Conservation (phyloP, 768 basidiomycete species). For the Panus rudis region DNA sequence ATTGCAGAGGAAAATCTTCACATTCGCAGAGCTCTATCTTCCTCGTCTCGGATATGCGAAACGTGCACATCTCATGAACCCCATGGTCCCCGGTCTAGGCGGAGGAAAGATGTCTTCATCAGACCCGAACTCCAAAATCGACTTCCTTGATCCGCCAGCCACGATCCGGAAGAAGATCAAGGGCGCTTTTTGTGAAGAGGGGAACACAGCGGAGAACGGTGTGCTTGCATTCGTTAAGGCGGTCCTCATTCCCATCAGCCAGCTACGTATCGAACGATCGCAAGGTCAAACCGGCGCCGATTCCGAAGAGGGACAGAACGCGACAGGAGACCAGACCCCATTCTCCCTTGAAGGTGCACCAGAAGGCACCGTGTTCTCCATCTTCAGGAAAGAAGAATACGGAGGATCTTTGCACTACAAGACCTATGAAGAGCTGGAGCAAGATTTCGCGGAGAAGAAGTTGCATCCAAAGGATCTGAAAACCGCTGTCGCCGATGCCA, state of each 20-base stretch:
- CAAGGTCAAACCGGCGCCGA: constrained; percentile 38
- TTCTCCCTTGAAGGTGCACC: constrained; percentile 70
- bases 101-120: constrained; percentile 99
- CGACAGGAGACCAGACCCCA: constrained; percentile 45
- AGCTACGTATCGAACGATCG: constrained; percentile 58
- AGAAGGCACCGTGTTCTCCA: constrained; percentile 72
- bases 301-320: constrained; percentile 37
- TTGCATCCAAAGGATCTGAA: constrained; percentile 93
- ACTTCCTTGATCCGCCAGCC: constrained; percentile 87
- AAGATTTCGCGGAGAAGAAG: constrained; percentile 67
- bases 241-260: constrained; percentile 83
- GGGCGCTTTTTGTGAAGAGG: constrained; percentile 90
- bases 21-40: constrained; percentile 93
- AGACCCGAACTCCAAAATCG: constrained; percentile 96
- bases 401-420: constrained; percentile 77
- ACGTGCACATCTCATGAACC: constrained; percentile 96
- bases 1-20: constrained; percentile 91
- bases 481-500: constrained; percentile 61
- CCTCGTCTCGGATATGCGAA: constrained; percentile 89
- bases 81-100: constrained; percentile 91
- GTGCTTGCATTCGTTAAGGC: constrained; percentile 78
- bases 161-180: constrained; percentile 85
- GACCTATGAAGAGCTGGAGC: constrained; percentile 56
- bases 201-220: constrained; percentile 83
- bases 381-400: constrained; percentile 71